Evolutionary conservation across 441 rosid genomes (phyloP), one percentile per base, ranked within the genome.

Genomic region (Heliophila coronopifolia): DNA sequence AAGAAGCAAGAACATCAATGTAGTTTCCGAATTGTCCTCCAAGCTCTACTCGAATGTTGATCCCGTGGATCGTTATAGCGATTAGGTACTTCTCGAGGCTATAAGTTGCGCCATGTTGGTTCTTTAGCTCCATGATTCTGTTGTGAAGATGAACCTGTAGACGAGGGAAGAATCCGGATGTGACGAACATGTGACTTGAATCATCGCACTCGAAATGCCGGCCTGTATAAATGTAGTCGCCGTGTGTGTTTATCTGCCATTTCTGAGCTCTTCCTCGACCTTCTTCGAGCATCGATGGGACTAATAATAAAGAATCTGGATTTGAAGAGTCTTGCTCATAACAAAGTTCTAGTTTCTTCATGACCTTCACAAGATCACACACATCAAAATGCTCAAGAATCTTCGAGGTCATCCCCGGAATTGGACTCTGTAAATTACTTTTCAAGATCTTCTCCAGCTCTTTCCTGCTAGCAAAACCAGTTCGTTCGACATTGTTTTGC

Each of bases 141-240:
- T 79, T 84, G 66, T 76, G 89, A 51, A 92, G 94, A 68, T 84
- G 81, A 54, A 88, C 95, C 96, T 87, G 98, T 62, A 92, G 68
- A 61, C 81, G 92, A 23, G 95, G 91, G 71, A 92, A 92, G 81
- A 80, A 83, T 54, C 94, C 94, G 17, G 94, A 81, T 9, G 94
- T 81, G 67, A 92, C 83, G 68, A 85, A 92, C 77, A 71, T 77
- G 70, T 77, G 94, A 71, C 87, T 85, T 54, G 94, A 81, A 71
- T 87, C 87, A 56, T 92, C 94, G 31, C 92, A 88, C 61, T 75
- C 78, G 15, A 88, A 92, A 92, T 92, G 96, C 61, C 97, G 72
- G 25, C 98, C 94, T 2, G 79, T 68, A 50, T 73, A 83, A 50
- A 88, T 37, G 62, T 78, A 74, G 55, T 81, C 86, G 1, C n/a